Percentiles rank a stretch among this genome's conserved stretches.
phyloP scores from a whole-genome alignment of 202 grass and related monocot genomes.

The Digitaria exilis region DNA sequence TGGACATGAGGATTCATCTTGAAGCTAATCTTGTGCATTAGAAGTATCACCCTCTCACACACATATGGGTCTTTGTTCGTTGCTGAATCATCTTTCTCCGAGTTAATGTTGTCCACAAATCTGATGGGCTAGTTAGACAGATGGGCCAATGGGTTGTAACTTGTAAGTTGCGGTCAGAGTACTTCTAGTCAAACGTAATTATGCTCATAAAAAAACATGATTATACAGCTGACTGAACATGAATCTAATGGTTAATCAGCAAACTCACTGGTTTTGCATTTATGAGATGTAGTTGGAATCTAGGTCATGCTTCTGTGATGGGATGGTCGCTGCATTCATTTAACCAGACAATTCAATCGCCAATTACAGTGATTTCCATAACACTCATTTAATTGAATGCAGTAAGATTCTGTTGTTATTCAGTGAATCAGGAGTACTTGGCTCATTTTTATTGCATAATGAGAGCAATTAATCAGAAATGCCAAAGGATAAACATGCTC shows the following conservation, averaged over 20 bases:
- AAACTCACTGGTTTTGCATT: not conserved
- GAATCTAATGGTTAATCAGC: not conserved
- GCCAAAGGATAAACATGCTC: not conserved
- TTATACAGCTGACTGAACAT: not conserved
- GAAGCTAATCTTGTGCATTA: not conserved
- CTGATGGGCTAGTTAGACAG: not conserved
- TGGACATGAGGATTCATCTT: conserved; percentile 9
- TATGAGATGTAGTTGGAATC: not conserved
- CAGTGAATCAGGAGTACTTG: not conserved
- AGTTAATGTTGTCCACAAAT: not conserved
- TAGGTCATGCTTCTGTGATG: not conserved
- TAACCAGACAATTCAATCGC: not conserved
- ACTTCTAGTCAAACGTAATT: not conserved
- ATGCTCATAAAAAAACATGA: not conserved
- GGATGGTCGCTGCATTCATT: not conserved
- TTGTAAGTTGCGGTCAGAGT: not conserved
- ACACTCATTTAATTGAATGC: not conserved
- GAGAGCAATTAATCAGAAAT: not conserved
- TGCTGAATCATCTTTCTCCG: not conserved
- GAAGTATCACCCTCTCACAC: not conserved
- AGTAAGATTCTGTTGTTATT: conserved; percentile 12
- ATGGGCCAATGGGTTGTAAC: not conserved
- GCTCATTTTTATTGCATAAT: not conserved
- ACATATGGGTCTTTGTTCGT: not conserved
- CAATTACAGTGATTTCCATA: not conserved